Conservation (phyloP, 2,329 filamentous ascomycete species). For the Aureobasidium sp. region DNA sequence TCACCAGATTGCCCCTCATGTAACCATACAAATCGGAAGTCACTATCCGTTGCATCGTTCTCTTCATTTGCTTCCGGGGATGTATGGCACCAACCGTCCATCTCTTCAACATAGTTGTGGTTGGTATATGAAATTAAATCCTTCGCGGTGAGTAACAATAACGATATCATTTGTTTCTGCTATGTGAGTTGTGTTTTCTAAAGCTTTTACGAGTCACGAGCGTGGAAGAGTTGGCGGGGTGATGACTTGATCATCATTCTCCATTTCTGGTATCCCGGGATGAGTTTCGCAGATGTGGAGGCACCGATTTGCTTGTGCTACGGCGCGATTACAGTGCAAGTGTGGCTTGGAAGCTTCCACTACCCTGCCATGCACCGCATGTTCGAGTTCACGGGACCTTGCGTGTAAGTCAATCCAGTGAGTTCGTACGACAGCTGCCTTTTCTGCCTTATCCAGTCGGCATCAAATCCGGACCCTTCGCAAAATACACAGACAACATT, state of each 20-base stretch:
- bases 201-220: background rate
- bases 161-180: background rate
- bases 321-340: background rate
- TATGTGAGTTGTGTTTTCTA: background rate
- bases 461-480: too few relatives aligned
- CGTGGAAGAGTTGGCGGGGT: background rate
- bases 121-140: background rate
- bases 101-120: background rate
- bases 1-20: slow-evolving; percentile 1
- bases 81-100: background rate
- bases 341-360: background rate
- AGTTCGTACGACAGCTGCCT: background rate
- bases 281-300: background rate
- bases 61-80: background rate
- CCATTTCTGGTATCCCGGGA: background rate
- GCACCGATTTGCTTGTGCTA: background rate
- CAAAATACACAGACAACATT: too few relatives aligned
- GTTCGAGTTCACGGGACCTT: background rate
- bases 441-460: background rate
- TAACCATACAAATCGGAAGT: background rate
- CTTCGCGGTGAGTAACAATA: background rate
- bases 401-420: background rate
- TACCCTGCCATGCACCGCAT: background rate
- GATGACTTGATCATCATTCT: background rate
- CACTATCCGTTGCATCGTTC: background rate